Conservation (phyloP, 345 rosid genomes). For the Citrus medica region DNA sequence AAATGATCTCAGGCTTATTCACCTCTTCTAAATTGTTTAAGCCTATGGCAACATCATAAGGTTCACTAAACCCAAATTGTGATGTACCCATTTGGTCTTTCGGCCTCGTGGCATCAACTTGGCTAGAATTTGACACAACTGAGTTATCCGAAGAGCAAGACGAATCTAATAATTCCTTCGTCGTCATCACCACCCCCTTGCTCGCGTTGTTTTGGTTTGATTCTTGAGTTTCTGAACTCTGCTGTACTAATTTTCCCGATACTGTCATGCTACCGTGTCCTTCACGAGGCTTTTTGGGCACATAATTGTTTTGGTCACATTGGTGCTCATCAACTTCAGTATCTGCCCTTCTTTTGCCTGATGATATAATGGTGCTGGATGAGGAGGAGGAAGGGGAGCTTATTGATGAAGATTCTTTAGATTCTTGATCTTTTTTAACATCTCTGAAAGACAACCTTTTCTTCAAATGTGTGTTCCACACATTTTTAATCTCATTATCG, state of each 20-base stretch:
- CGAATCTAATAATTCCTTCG: constrained; percentile 27
- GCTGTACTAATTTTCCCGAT: background rate
- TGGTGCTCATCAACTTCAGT: background rate
- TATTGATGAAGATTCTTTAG: constrained; percentile 12
- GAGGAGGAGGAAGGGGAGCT: constrained; percentile 38
- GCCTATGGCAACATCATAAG: background rate
- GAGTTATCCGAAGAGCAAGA: constrained; percentile 38
- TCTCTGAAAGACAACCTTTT: constrained; percentile 33
- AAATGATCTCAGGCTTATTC: constrained; percentile 42
- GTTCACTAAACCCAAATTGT: constrained; percentile 7
- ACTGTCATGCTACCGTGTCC: background rate
- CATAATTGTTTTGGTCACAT: constrained; percentile 13
- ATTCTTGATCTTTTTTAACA: constrained; percentile 5
- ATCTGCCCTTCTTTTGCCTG: background rate
- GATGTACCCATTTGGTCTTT: constrained; percentile 10
- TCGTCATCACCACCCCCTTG: constrained; percentile 10
- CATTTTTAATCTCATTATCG: constrained; percentile 91
- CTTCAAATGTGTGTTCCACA: constrained; percentile 87
- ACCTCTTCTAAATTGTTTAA: constrained; percentile 46
- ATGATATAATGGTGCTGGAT: constrained; percentile 15
- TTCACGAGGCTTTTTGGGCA: constrained; percentile 20
- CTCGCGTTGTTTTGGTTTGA: background rate
- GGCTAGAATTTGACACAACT: constrained; percentile 19
- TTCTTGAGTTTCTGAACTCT: background rate
- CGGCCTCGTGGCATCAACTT: constrained; percentile 11